Percentiles rank a stretch among this genome's conserved stretches.
These are phyloP conservation scores for Tolypocladium nubicola DNA, from an alignment of 2,329 filamentous ascomycete species.

Conservation along the genomic window DNA sequence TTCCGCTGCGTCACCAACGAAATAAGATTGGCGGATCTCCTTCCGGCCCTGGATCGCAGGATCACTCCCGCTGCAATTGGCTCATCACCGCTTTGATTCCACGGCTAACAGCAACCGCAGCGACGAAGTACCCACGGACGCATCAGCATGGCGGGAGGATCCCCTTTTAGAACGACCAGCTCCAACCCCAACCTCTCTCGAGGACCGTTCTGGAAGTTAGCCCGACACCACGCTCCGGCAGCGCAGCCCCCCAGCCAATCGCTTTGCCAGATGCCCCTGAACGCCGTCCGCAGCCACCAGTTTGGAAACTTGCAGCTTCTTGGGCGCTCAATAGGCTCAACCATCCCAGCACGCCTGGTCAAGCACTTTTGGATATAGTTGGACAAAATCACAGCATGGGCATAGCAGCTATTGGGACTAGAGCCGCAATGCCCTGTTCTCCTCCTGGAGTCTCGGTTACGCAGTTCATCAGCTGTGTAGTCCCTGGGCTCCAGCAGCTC, in stretches of 20 bases:
- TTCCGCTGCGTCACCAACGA: neutral
- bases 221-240: neutral
- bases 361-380: neutral
- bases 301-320: neutral
- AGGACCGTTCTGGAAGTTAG: neutral
- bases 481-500: no score
- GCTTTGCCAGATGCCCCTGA: neutral
- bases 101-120: neutral
- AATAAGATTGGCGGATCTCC: neutral
- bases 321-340: neutral
- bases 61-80: neutral
- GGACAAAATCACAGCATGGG: neutral
- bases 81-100: neutral
- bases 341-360: neutral
- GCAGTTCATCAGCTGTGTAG: neutral
- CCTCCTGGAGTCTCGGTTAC: neutral
- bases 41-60: neutral
- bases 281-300: neutral
- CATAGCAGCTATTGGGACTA: neutral
- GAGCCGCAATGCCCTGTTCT: neutral
- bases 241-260: neutral
- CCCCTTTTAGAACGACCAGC: neutral
- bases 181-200: neutral
- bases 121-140: neutral
- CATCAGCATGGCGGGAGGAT: neutral